These are phyloP conservation scores for Lepiota venenata DNA, from an alignment of 768 basidiomycete species.

Conservation along the genomic window DNA sequence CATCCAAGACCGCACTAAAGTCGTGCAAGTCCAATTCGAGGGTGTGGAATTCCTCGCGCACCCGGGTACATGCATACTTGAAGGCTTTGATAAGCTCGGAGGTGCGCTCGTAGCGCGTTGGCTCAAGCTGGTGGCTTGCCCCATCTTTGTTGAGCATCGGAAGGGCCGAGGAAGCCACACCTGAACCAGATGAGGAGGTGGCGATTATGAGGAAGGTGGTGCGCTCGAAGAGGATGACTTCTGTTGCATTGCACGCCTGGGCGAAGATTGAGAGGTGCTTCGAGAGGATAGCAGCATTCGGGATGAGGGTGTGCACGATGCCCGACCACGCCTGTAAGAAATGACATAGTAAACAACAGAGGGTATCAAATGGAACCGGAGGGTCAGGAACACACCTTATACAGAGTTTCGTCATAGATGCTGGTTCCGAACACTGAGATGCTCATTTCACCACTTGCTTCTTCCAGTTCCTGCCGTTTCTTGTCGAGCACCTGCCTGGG, in stretches of 20 bases:
- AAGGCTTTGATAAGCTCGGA: constrained; percentile 95
- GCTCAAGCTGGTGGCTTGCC: constrained; percentile 44
- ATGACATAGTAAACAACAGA: background rate
- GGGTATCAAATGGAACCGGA: constrained; percentile 5
- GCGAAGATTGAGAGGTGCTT: constrained; percentile 87
- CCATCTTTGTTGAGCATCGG: constrained; percentile 23
- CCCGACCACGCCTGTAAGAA: constrained; percentile 87
- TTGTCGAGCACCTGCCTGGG: constrained; percentile 60
- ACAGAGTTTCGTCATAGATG: constrained; percentile 96
- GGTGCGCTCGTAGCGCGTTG: constrained; percentile 81
- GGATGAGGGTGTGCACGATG: constrained; percentile 95
- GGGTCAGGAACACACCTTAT: constrained; percentile 57
- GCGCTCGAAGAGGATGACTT: constrained; percentile 94
- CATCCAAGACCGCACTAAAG: constrained; percentile 88
- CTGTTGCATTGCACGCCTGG: constrained; percentile 82
- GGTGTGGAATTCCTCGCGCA: constrained; percentile 81
- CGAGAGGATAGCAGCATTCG: constrained; percentile 87
- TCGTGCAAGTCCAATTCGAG: constrained; percentile 84
- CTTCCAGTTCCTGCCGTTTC: constrained; percentile 70
- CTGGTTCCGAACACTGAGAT: constrained; percentile 88
- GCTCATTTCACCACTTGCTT: constrained; percentile 55
- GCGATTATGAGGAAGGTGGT: constrained; percentile 98
- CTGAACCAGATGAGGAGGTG: constrained; percentile 54
- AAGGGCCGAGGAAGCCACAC: constrained; percentile 25
- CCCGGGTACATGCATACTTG: constrained; percentile 85